These are phyloP conservation scores for Pisolithus marmoratus DNA, from an alignment of 768 basidiomycete species.

Conservation along the genomic window DNA sequence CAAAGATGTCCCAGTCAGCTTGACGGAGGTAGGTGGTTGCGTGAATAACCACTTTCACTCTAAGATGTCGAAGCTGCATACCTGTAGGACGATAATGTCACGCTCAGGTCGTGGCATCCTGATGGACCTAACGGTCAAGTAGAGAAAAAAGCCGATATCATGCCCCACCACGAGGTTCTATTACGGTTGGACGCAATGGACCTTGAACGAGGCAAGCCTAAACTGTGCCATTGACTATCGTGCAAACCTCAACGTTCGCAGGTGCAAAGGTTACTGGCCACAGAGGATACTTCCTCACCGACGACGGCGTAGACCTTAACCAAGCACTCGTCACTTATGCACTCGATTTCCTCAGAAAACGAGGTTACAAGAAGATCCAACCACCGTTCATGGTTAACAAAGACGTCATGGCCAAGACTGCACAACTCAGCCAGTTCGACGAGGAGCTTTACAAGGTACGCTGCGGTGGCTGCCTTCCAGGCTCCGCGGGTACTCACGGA, in stretches of 20 bases:
- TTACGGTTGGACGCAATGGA: constrained; percentile 93
- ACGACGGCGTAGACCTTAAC: constrained; percentile 95
- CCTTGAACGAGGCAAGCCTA: constrained; percentile 73
- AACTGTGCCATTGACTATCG: not conserved
- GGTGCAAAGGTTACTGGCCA: constrained; percentile 93
- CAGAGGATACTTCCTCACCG: constrained; percentile 92
- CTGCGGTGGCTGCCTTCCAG: not conserved
- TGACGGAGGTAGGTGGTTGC: constrained; percentile 68
- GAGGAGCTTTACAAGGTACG: constrained; percentile 94
- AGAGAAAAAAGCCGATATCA: constrained; percentile 65
- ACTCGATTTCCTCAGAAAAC: constrained; percentile 82
- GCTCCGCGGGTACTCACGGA: not conserved
- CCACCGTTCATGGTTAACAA: constrained; percentile 99
- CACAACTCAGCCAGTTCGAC: constrained; percentile 96
- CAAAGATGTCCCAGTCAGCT: constrained; percentile 75
- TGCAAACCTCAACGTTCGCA: constrained; percentile 24
- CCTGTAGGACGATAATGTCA: constrained; percentile 81
- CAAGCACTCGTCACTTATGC: constrained; percentile 94
- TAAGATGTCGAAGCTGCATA: not conserved
- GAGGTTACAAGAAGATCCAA: constrained; percentile 88
- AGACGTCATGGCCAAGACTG: constrained; percentile 95
- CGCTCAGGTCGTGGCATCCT: constrained; percentile 82
- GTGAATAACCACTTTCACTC: not conserved
- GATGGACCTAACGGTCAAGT: constrained; percentile 68
- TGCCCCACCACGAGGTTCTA: constrained; percentile 98